phyloP scores from a whole-genome alignment of 306 rosid genomes.

The Vigna radiata region DNA sequence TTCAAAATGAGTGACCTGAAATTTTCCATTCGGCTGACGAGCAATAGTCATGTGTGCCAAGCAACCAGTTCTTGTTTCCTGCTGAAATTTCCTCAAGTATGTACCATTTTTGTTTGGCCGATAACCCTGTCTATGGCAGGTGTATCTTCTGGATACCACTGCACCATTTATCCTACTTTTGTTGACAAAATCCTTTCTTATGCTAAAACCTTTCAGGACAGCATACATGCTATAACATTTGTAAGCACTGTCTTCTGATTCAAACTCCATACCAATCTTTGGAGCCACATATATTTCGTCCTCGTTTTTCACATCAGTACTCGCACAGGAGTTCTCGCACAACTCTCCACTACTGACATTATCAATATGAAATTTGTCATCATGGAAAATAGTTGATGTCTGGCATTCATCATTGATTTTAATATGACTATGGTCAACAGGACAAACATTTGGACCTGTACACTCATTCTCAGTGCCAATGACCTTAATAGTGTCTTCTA shows the following conservation, averaged over 20 bases:
- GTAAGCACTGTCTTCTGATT: slow-evolving; percentile 70
- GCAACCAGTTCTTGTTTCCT: slow-evolving; percentile 72
- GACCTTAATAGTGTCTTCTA: slow-evolving; percentile 36
- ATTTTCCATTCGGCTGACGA: slow-evolving; percentile 65
- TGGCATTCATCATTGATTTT: slow-evolving; percentile 49
- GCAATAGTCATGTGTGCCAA: slow-evolving; percentile 75
- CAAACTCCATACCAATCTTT: slow-evolving; percentile 61
- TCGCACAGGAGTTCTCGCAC: slow-evolving; percentile 37
- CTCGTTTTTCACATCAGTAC: slow-evolving; percentile 39
- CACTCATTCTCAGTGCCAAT: slow-evolving; percentile 44
- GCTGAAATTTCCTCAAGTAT: slow-evolving; percentile 47
- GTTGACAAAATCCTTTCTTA: slow-evolving; percentile 72
- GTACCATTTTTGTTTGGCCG: slow-evolving; percentile 47
- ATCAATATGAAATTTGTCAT: slow-evolving; percentile 44
- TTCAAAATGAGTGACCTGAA: slow-evolving; percentile 59
- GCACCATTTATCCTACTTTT: slow-evolving; percentile 63
- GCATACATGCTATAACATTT: slow-evolving; percentile 64
- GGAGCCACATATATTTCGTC: slow-evolving; percentile 48
- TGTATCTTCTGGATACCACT: slow-evolving; percentile 69
- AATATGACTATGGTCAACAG: slow-evolving; percentile 42
- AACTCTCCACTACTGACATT: slow-evolving; percentile 31
- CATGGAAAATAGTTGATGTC: slow-evolving; percentile 41
- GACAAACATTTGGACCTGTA: slow-evolving; percentile 40
- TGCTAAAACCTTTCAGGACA: slow-evolving; percentile 64
- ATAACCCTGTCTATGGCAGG: slow-evolving; percentile 70